Conservation (phyloP, 106 monocot species). For the Dactylorhiza incarnata region DNA sequence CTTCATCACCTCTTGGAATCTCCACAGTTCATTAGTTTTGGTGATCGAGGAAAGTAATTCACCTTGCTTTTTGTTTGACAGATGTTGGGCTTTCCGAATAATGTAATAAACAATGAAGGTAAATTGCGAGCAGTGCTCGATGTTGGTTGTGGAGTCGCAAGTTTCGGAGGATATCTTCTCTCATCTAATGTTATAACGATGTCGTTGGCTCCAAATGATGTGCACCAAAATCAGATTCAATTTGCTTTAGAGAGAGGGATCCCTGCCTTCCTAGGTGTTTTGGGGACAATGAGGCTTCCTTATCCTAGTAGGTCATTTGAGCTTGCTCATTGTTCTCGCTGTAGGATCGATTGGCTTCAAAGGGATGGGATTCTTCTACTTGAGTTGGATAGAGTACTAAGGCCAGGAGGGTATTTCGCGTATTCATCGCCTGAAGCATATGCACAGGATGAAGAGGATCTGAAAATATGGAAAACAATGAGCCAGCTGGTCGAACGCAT, state of each 20-base stretch:
- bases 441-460: constrained; percentile 67
- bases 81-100: constrained; percentile 56
- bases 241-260: constrained; percentile 76
- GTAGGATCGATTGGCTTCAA: constrained; percentile 78
- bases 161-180: constrained; percentile 70
- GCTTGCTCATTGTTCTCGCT: constrained; percentile 74
- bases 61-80: constrained; percentile 14
- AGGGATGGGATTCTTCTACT: constrained; percentile 71
- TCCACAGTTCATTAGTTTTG: neutral
- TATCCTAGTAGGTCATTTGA: constrained; percentile 70
- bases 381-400: constrained; percentile 61
- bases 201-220: constrained; percentile 76
- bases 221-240: constrained; percentile 74
- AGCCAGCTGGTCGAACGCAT: constrained; percentile 54
- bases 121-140: constrained; percentile 45
- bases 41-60: neutral
- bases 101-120: constrained; percentile 55
- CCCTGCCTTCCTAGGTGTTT: constrained; percentile 63
- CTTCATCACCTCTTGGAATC: neutral
- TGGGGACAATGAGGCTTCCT: constrained; percentile 58
- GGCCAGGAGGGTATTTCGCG: constrained; percentile 63
- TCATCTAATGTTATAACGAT: constrained; percentile 55
- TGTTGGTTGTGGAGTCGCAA: constrained; percentile 74
- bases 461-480: constrained; percentile 60
- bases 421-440: constrained; percentile 79